Evolutionary conservation across 2,329 filamentous ascomycete species (phyloP), one percentile per base, ranked within the genome.

Genomic region (Phaeosphaeriaceae sp.): DNA sequence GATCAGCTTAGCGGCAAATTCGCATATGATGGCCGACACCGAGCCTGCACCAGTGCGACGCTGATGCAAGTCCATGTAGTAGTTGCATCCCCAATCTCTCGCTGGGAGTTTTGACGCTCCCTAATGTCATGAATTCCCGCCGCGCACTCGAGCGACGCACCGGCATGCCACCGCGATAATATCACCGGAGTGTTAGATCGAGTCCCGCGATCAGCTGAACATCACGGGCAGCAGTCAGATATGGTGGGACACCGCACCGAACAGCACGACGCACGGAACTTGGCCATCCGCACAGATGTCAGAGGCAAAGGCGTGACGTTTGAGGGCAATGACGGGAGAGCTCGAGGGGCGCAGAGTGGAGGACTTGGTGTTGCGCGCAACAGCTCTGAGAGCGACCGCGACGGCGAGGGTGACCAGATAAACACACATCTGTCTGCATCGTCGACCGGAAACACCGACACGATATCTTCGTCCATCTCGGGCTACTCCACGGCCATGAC

Each of bases 401-500:
- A 72, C 13, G 9, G 6, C 6, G 17, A 63, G 62, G 49, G 54
- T 19, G n/a, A 31, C 25, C 25, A 36, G 31, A 33, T 58, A 50
- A 62, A 71, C 53, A 70, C 68, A 15, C 66, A 73, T 51, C 66
- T 71, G 36, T 75, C 72, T 7, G 71, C 72, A 44, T 72, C 71
- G n/a, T 74, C 72, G 7, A 61, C 70, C 6, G 69, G 60, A 19
- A 66, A 69, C 49, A 65, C 65, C 21, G 69, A 71, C 55, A 67
- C 70, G 11, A 62, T 71, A n/a, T 70, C 73, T 15, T 71, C 71
- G 33, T 70, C 65, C 48, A 52, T 71, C 24, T 75, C 72, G 4
- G 71, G 58, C 48, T 57, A 70, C 42, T 76, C 74, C 54, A 76
- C 75, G 13, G 71, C 75, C 52, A 70, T 72, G 65, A 76, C 73